Conservation (phyloP, 192 early-diverging fungal species). For the Dissophora ornata region DNA sequence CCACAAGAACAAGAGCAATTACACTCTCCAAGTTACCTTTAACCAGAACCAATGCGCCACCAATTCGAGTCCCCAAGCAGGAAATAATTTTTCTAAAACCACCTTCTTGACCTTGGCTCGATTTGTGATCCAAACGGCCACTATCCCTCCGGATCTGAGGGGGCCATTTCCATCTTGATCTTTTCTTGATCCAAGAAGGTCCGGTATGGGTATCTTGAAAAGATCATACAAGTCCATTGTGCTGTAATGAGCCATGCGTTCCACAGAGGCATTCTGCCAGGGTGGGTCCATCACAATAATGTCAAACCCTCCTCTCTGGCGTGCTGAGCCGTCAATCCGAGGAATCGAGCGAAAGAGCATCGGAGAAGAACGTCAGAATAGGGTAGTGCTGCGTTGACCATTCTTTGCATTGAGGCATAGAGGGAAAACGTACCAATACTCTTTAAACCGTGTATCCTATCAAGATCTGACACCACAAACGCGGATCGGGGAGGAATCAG, state of each 20-base stretch:
- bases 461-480: conserved; percentile 50
- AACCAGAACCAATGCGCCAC: conserved; percentile 75
- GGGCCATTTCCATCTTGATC: background rate
- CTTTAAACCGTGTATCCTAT: conserved; percentile 34
- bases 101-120: conserved; percentile 69
- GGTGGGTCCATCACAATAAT: conserved; percentile 73
- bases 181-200: conserved; percentile 29
- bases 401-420: too few relatives aligned
- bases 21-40: conserved; percentile 57
- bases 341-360: too few relatives aligned
- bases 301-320: conserved; percentile 47
- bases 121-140: conserved; percentile 82
- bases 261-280: conserved; percentile 71
- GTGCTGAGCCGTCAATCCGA: too few relatives aligned
- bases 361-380: background rate
- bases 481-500: conserved; percentile 45
- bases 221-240: conserved; percentile 74
- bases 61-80: conserved; percentile 66
- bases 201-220: conserved; percentile 68
- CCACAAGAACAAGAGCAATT: conserved; percentile 1
- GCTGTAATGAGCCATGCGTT: conserved; percentile 64
- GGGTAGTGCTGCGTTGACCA: too few relatives aligned
- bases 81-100: conserved; percentile 73
- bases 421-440: conserved; percentile 16
- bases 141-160: conserved; percentile 28